Evolutionary conservation across 106 monocot genomes (phyloP), one percentile per base, ranked within the genome.

Genomic region (Amphibolis antarctica): DNA sequence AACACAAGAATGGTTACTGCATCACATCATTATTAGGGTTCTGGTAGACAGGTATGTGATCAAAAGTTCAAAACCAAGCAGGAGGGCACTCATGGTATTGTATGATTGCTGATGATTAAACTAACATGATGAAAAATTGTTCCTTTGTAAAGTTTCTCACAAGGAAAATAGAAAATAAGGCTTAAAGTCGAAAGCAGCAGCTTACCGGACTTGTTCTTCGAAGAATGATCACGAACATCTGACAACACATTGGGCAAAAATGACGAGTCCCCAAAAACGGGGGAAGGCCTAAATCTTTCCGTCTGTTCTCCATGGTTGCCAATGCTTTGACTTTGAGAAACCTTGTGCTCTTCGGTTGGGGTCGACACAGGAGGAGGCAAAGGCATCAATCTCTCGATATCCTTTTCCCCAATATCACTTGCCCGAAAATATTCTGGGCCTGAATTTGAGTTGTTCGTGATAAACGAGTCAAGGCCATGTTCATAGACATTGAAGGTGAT

Each of bases 401-500:
- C 60, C 43, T 42, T n/a, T 1, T 42, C 60, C 7, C 11, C 43
- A 42, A 30, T 42, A 46, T 21, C 23, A 63, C 45, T 43, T 10
- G 4, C 14, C 24, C 1, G 14, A 20, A 46, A 14, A 46, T 23
- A 25, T 13, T 63, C 21, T 21, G 24, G 13, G 21, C 12, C 44
- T 25, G 22, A 0, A 63, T 53, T 29, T 0, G 49, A 15, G 18
- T 13, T 63, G 9, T 13, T 54, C 29, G 62, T 42, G 22, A 23
- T 6, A 63, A 31, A 29, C 28, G 29, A 26, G 44, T 28, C 52
- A 49, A 63, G 12, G 24, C 52, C 42, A 49, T 61, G 23, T 42
- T 23, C 70, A 44, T 63, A 26, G 20, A 55, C 12, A 25, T 21
- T 55, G 25, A 55, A 64, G 52, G 14, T 55, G 26, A 64, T 64